These are phyloP conservation scores for Fusarium albosuccineum DNA, from an alignment of 2,329 filamentous ascomycete species.

Conservation along the genomic window DNA sequence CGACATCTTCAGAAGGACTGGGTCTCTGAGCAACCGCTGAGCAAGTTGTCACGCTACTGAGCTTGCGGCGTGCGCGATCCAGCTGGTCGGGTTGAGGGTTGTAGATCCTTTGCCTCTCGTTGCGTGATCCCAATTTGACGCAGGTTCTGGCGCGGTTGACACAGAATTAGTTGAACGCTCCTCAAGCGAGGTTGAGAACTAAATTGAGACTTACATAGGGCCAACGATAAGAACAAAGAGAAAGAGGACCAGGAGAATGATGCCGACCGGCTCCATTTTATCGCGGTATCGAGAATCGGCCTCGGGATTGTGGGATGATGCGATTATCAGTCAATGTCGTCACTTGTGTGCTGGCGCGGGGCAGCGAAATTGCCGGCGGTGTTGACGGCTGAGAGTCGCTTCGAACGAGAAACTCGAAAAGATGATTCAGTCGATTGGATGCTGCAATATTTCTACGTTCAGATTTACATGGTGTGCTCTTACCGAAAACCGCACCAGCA, in stretches of 20 bases:
- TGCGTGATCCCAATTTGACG: slow-evolving; percentile 30
- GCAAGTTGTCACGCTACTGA: slow-evolving; percentile 48
- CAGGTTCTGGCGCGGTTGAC: slow-evolving; percentile 30
- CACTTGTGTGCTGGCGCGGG: slow-evolving; percentile 1
- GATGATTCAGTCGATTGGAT: neutral
- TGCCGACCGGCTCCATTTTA: slow-evolving; percentile 45
- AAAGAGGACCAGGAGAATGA: slow-evolving; percentile 43
- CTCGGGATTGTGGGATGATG: slow-evolving; percentile 8
- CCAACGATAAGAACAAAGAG: slow-evolving; percentile 39
- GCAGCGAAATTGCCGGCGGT: neutral
- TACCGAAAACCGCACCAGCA: slow-evolving; percentile 9
- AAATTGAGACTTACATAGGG: slow-evolving; percentile 33
- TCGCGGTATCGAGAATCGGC: neutral
- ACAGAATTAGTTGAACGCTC: slow-evolving; percentile 10
- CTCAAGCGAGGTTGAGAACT: neutral
- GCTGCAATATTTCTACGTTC: neutral
- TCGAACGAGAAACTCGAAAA: neutral
- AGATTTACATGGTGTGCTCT: slow-evolving; percentile 3
- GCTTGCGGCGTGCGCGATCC: slow-evolving; percentile 46
- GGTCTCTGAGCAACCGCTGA: slow-evolving; percentile 31
- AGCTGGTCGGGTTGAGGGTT: slow-evolving; percentile 41
- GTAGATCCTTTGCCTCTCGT: slow-evolving; percentile 28
- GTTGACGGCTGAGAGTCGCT: neutral
- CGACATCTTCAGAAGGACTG: slow-evolving; percentile 15
- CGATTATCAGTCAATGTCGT: slow-evolving; percentile 14